A percentile compares a stretch with the other conserved stretches of the same genome.
phyloP scores from a whole-genome alignment of 805 yeast genomes.

The Saccharomycopsis javanensis region DNA sequence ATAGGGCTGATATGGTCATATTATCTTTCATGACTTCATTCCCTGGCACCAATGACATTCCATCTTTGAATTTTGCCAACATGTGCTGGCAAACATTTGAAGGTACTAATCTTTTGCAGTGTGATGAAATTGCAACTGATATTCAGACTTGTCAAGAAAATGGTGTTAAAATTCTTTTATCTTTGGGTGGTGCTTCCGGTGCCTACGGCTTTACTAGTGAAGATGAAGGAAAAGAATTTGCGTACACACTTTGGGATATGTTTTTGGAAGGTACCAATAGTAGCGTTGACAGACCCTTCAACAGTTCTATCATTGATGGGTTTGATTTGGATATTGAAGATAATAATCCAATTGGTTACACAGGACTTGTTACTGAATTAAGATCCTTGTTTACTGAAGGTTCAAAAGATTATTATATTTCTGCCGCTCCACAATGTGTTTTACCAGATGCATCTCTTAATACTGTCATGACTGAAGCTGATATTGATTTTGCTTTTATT shows the following conservation, averaged over 20 bases:
- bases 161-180: constrained; percentile 70
- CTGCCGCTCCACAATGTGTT: constrained; percentile 77
- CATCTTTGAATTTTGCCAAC: constrained; percentile 38
- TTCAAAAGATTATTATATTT: constrained; percentile 46
- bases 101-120: constrained; percentile 27
- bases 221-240: constrained; percentile 59
- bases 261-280: constrained; percentile 35
- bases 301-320: constrained; percentile 70
- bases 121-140: constrained; percentile 47
- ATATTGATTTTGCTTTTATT: constrained; percentile 57
- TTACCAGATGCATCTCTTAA: constrained; percentile 53
- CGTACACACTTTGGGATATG: constrained; percentile 50
- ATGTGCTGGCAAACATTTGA: constrained; percentile 22
- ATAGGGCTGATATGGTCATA: constrained; percentile 37
- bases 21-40: constrained; percentile 29
- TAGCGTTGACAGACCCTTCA: constrained; percentile 35
- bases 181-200: constrained; percentile 68
- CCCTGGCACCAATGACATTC: constrained; percentile 27
- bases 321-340: constrained; percentile 88
- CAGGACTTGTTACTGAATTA: constrained; percentile 45
- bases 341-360: constrained; percentile 53
- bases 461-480: constrained; percentile 39
- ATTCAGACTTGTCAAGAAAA: constrained; percentile 63
- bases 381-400: constrained; percentile 33
- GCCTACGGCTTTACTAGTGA: constrained; percentile 82